Percentiles rank a stretch among this genome's conserved stretches.
Conservation (phyloP, 441 rosid genomes). For the Arabidopsis lyrata region DNA sequence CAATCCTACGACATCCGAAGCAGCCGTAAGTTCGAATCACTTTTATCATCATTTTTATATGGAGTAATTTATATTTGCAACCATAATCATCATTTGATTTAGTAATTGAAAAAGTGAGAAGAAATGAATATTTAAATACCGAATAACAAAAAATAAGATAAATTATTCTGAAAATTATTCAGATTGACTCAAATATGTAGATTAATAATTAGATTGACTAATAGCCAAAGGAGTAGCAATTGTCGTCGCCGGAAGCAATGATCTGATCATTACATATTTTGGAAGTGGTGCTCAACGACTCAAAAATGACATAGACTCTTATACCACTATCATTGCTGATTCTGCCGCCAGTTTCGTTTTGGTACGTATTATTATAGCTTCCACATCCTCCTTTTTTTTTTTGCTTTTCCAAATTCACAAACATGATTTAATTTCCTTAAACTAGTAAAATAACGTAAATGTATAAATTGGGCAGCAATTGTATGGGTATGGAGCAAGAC, state of each 20-base stretch:
- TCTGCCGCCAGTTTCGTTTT: slow-evolving; percentile 60
- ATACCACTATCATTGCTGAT: slow-evolving; percentile 52
- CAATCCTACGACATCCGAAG: slow-evolving; percentile 50
- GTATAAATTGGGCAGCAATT: slow-evolving; percentile 52
- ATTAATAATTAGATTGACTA: too few relatives aligned
- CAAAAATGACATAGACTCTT: slow-evolving; percentile 56
- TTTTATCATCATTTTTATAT: not conserved
- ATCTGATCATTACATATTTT: slow-evolving; percentile 64
- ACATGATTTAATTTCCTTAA: not conserved
- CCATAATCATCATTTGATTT: not conserved
- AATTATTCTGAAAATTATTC: too few relatives aligned
- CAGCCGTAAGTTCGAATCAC: slow-evolving; percentile 43
- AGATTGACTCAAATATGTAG: too few relatives aligned
- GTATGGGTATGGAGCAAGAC: slow-evolving; percentile 65
- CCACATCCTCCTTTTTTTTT: not conserved
- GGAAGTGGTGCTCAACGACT: slow-evolving; percentile 43
- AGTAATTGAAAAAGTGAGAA: too few relatives aligned
- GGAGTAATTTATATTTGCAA: not conserved
- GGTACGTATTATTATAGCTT: slow-evolving; percentile 47
- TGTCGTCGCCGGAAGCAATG: slow-evolving; percentile 70
- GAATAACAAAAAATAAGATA: too few relatives aligned
- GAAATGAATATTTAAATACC: too few relatives aligned
- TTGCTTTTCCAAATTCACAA: not conserved
- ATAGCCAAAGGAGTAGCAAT: slow-evolving; percentile 49
- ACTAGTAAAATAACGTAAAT: not conserved